Base-by-base conservation (phyloP, 306 rosid species). In the Cicer yamashitae region DNA sequence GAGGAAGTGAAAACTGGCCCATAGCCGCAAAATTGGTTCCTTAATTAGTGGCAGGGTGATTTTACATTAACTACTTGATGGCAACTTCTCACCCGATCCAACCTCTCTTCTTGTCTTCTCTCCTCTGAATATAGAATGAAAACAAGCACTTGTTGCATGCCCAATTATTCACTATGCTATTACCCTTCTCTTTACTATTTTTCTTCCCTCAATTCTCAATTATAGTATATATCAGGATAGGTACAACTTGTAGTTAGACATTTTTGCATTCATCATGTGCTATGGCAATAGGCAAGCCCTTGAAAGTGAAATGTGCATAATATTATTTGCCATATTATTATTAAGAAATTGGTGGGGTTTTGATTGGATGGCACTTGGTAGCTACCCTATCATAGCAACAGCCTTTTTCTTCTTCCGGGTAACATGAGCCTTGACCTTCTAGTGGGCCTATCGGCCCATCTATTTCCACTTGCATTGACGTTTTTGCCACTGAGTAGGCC, bases 161-260 rank as follows among this genome's bases (percentile, higher is more conserved):
- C 48, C 76, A 73, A 67, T 74, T 38, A 62, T 80, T 73, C 74
- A 62, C 11, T 38, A 8, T 41, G 59, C 1, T 30, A 61, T 50
- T 11, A 14, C 59, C 8, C 22, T 47, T 51, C 60, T 7, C 20
- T 6, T 10, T 57, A 14, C 10, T 51, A 7, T 10, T 37, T 48
- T 61, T 71, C 56, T 72, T 30, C 56, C 46, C n/a, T n/a, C n/a
- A n/a, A n/a, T n/a, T n/a, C 52, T 57, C 83, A 66, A 80, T 57
- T 56, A 80, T 73, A 10, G 65, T 80, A 7, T n/a, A 52, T 78
- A 6, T 54, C 44, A 17, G 56, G 13, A 73, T 37, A 44, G 51
- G 61, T 43, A 79, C 68, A 79, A 25, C 43, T 52, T 25, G 40
- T 58, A 60, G 6, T 50, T 58, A 59, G 61, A 14, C 48, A 62